A percentile compares a stretch with the other conserved stretches of the same genome.
These are phyloP conservation scores for Pseudocercospora eumusae DNA, from an alignment of 2,329 filamentous ascomycete species.

Conservation along the genomic window DNA sequence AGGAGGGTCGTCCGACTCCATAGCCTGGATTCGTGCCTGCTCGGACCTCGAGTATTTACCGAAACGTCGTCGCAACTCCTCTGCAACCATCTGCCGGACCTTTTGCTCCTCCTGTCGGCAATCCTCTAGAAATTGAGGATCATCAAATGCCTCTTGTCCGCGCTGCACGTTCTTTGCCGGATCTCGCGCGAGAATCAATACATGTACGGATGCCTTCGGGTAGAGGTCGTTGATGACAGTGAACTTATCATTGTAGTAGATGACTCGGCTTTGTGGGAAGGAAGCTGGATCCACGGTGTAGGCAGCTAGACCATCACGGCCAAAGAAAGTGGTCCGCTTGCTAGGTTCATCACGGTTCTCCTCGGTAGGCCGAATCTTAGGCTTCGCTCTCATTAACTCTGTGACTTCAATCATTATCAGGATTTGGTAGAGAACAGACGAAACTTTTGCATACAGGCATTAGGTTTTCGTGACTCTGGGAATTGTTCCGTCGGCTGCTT, in stretches of 20 bases:
- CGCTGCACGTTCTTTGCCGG: slow-evolving; percentile 62
- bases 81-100: slow-evolving; percentile 67
- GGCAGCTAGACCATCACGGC: slow-evolving; percentile 63
- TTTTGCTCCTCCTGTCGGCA: slow-evolving; percentile 63
- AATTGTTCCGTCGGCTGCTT: slow-evolving; percentile 19
- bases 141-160: slow-evolving; percentile 75
- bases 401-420: slow-evolving; percentile 44
- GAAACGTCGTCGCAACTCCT: slow-evolving; percentile 71
- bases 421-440: slow-evolving; percentile 13
- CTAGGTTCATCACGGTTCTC: slow-evolving; percentile 33
- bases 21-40: slow-evolving; percentile 61
- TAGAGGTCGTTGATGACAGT: slow-evolving; percentile 80
- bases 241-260: slow-evolving; percentile 68
- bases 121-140: slow-evolving; percentile 65
- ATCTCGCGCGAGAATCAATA: slow-evolving; percentile 82
- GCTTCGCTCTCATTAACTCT: slow-evolving; percentile 49
- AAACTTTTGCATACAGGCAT: slow-evolving; percentile 38
- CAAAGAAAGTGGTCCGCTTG: slow-evolving; percentile 44
- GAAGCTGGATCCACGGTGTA: slow-evolving; percentile 67
- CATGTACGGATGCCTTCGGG: slow-evolving; percentile 82
- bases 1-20: slow-evolving; percentile 50
- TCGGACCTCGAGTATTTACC: slow-evolving; percentile 66
- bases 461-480: slow-evolving; percentile 35
- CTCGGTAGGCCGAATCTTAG: slow-evolving; percentile 32
- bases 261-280: slow-evolving; percentile 60